A percentile compares a stretch with the other conserved stretches of the same genome.
phyloP scores from a whole-genome alignment of 2,329 filamentous ascomycete species.

The Pseudocercospora vitis region DNA sequence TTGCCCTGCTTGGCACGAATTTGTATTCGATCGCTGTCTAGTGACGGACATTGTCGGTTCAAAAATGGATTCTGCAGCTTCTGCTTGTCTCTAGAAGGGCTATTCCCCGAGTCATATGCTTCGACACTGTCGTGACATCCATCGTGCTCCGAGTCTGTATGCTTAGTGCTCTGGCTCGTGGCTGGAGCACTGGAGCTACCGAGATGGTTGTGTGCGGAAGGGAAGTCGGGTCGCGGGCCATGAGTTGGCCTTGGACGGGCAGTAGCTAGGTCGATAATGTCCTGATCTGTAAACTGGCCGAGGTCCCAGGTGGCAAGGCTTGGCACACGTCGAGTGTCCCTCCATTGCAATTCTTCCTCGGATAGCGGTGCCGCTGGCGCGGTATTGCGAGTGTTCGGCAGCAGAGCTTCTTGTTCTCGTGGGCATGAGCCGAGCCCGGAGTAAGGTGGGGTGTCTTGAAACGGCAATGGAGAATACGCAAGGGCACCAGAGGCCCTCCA shows the following conservation, averaged over 20 bases:
- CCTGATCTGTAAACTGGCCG: background rate
- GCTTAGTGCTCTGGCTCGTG: too few species aligned
- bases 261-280: background rate
- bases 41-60: background rate
- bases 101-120: background rate
- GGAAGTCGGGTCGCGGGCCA: background rate
- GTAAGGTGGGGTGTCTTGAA: too few species aligned
- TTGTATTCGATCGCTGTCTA: background rate
- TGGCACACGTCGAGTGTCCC: background rate
- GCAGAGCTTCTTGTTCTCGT: too few species aligned
- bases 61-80: too few species aligned
- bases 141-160: too few species aligned
- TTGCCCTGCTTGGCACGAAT: too few species aligned
- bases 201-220: background rate
- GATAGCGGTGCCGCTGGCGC: too few species aligned
- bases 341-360: background rate
- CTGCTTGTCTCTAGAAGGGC: background rate
- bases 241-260: background rate
- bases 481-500: too few species aligned
- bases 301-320: background rate
- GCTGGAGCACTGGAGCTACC: background rate
- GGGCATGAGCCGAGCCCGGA: too few species aligned
- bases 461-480: too few species aligned
- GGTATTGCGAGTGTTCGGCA: too few species aligned
- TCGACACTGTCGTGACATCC: background rate